Conservation (phyloP, 345 rosid species). For the Combretum micranthum region DNA sequence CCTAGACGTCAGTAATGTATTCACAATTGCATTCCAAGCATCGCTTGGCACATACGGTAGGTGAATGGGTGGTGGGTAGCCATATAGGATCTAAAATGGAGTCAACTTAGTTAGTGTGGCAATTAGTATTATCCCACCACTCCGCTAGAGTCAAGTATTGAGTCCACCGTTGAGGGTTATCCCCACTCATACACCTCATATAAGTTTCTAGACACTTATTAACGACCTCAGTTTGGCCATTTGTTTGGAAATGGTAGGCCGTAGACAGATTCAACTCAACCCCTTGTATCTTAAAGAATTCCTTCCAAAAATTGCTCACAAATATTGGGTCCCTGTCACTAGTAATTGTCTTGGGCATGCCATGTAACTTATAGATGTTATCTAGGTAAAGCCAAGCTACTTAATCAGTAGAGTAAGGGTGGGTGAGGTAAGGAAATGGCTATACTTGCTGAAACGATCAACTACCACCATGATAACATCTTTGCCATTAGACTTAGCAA, state of each 20-base stretch:
- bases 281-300: neutral
- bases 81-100: conserved; percentile 1
- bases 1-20: neutral
- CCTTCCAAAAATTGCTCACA: neutral
- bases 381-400: neutral
- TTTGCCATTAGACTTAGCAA: no score
- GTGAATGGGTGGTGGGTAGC: neutral
- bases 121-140: conserved; percentile 2
- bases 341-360: neutral
- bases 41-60: neutral
- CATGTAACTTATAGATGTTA: conserved; percentile 1
- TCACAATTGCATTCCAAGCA: neutral
- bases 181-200: neutral
- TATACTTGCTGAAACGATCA: no score
- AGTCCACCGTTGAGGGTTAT: neutral
- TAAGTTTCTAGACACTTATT: conserved; percentile 4
- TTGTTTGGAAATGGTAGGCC: conserved; percentile 3
- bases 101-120: neutral
- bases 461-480: no score
- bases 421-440: no score
- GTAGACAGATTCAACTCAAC: neutral
- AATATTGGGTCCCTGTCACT: conserved; percentile 4
- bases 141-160: neutral
- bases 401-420: no score
- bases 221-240: conserved; percentile 6